phyloP scores from a whole-genome alignment of 257 asterid genomes.

The Scutellaria baicalensis region DNA sequence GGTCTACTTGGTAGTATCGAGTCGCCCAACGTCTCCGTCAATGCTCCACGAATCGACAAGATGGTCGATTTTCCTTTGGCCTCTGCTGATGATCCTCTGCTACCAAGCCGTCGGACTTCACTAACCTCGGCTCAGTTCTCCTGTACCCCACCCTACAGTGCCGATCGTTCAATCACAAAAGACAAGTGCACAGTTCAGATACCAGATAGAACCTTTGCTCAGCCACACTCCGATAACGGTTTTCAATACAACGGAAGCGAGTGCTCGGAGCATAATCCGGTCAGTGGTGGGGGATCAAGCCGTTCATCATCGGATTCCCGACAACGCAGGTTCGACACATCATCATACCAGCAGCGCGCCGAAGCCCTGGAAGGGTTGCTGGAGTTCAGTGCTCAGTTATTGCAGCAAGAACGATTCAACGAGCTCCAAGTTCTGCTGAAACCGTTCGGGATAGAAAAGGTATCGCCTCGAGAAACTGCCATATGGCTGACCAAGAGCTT shows the following conservation, averaged over 20 bases:
- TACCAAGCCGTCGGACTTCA: slow-evolving; percentile 37
- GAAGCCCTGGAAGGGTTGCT: slow-evolving; percentile 95
- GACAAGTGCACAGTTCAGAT: slow-evolving; percentile 77
- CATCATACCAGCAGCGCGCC: slow-evolving; percentile 85
- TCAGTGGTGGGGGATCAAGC: slow-evolving; percentile 47
- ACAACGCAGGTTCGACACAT: slow-evolving; percentile 66
- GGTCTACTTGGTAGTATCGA: slow-evolving; percentile 36
- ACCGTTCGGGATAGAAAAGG: slow-evolving; percentile 91
- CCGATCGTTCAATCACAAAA: slow-evolving; percentile 53
- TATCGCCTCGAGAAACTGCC: slow-evolving; percentile 89
- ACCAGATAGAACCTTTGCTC: slow-evolving; percentile 27
- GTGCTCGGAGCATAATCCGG: slow-evolving; percentile 54
- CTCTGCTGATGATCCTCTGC: slow-evolving; percentile 41
- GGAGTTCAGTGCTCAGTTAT: slow-evolving; percentile 83
- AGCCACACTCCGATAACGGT: slow-evolving; percentile 25
- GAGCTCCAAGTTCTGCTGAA: slow-evolving; percentile 83
- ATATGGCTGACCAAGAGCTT: slow-evolving; percentile 97
- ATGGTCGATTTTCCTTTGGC: slow-evolving; percentile 71
- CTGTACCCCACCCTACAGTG: slow-evolving; percentile 37
- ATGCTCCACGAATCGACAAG: slow-evolving; percentile 87
- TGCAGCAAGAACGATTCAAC: slow-evolving; percentile 80
- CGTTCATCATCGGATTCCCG: slow-evolving; percentile 68
- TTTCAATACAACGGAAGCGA: slow-evolving; percentile 47
- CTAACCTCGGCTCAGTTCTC: slow-evolving; percentile 26
- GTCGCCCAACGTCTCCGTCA: slow-evolving; percentile 77